phyloP scores from a whole-genome alignment of 805 yeast genomes.

The Hanseniaspora nectarophila region DNA sequence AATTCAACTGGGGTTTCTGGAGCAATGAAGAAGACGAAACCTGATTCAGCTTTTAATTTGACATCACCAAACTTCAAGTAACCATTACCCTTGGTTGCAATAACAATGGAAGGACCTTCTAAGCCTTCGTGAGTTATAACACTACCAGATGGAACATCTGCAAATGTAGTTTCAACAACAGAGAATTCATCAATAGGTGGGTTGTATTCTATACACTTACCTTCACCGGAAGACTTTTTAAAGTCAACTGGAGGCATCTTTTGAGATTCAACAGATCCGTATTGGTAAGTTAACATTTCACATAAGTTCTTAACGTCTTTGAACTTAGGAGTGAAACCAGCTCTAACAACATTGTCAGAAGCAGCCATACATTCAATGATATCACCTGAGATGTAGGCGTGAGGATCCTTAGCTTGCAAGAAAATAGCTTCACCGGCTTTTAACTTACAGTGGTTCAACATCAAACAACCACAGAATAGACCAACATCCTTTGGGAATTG shows the following conservation, averaged over 20 bases:
- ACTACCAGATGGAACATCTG: slow-evolving; percentile 33
- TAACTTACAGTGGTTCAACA: slow-evolving; percentile 77
- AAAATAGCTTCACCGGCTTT: slow-evolving; percentile 92
- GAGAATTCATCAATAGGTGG: slow-evolving; percentile 97
- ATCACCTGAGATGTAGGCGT: slow-evolving; percentile 93
- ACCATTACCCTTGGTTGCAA: slow-evolving; percentile 76
- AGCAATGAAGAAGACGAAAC: slow-evolving; percentile 75
- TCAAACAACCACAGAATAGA: slow-evolving; percentile 84
- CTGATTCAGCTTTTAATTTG: slow-evolving; percentile 45
- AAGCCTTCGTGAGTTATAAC: slow-evolving; percentile 48
- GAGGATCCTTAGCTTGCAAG: slow-evolving; percentile 93
- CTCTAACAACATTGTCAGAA: slow-evolving; percentile 93
- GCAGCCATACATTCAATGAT: slow-evolving; percentile 99
- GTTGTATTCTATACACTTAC: slow-evolving; percentile 58
- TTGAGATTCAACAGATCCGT: slow-evolving; percentile 84
- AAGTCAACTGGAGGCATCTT: slow-evolving; percentile 56
- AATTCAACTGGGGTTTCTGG: slow-evolving; percentile 60
- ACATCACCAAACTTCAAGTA: slow-evolving; percentile 34
- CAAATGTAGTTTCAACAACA: slow-evolving; percentile 71
- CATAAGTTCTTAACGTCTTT: slow-evolving; percentile 88
- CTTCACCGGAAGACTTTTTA: slow-evolving; percentile 51
- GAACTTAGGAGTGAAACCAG: slow-evolving; percentile 98
- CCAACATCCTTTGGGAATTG: slow-evolving; percentile 95
- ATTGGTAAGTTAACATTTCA: slow-evolving; percentile 77
- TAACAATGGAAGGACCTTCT: slow-evolving; percentile 78